Evolutionary conservation across 441 rosid genomes (phyloP).

Genomic region (California macrophylla): DNA sequence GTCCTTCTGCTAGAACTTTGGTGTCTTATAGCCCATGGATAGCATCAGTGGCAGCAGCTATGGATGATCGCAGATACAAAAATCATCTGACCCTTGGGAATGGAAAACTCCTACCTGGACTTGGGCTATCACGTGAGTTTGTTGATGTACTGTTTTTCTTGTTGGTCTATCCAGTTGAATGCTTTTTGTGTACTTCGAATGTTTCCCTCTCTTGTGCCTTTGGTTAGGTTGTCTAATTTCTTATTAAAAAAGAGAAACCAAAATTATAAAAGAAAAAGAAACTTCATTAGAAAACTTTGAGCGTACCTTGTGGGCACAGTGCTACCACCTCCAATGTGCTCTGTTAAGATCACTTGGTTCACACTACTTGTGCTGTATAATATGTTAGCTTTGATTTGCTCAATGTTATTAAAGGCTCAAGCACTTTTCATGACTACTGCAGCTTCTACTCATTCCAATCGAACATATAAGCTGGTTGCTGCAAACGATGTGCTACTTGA

Average conservation of each 20-base stretch:
- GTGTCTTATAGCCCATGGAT: constrained; percentile 98
- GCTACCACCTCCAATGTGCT: neutral
- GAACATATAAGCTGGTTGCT: constrained; percentile 67
- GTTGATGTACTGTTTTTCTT: neutral
- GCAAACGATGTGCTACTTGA: constrained; percentile 87
- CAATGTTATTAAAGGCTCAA: neutral
- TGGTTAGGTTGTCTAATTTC: neutral
- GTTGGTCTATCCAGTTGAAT: neutral
- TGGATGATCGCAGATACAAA: constrained; percentile 92
- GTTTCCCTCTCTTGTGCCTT: neutral
- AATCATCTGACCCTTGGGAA: constrained; percentile 82
- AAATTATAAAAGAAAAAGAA: neutral
- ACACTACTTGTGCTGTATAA: neutral
- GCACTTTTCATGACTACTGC: constrained; percentile 22
- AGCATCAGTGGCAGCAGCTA: constrained; percentile 89
- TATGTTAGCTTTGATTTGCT: neutral
- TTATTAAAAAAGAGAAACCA: neutral
- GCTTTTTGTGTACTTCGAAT: neutral
- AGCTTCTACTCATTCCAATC: constrained; percentile 78
- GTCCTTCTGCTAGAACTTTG: constrained; percentile 90
- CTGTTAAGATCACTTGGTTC: neutral
- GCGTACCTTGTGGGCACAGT: neutral
- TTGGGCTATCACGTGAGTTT: constrained; percentile 78
- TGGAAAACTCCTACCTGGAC: constrained; percentile 73
- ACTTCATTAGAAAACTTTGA: neutral